phyloP scores from a whole-genome alignment of 2,329 filamentous ascomycete species.

The Alternaria longipes region DNA sequence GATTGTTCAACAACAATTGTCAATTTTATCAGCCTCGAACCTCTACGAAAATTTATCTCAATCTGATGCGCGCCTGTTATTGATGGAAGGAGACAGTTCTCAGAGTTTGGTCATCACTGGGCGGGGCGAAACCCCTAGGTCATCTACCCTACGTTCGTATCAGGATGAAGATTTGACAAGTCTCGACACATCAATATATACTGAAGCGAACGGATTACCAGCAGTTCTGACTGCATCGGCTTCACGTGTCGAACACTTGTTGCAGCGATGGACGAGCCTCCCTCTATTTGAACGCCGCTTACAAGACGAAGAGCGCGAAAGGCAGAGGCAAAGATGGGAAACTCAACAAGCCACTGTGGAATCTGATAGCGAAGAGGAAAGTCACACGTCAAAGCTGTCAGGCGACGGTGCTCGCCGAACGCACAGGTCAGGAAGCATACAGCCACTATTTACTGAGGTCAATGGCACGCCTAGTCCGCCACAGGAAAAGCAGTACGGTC shows the following conservation, averaged over 20 bases:
- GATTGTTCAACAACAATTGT: constrained; percentile 52
- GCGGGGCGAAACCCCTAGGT: constrained; percentile 22
- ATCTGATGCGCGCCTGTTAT: constrained; percentile 27
- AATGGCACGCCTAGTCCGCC: constrained; percentile 32
- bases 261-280: constrained; percentile 47
- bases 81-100: constrained; percentile 45
- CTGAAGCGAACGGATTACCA: constrained; percentile 34
- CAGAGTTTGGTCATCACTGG: constrained; percentile 31
- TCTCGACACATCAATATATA: constrained; percentile 32
- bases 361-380: constrained; percentile 47
- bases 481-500: constrained; percentile 27
- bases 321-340: constrained; percentile 35
- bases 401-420: constrained; percentile 20
- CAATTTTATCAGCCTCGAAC: constrained; percentile 39
- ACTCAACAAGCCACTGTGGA: constrained; percentile 46
- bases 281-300: constrained; percentile 43
- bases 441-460: constrained; percentile 43
- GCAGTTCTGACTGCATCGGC: constrained; percentile 36
- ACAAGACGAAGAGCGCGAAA: constrained; percentile 33
- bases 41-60: constrained; percentile 27
- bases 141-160: constrained; percentile 38
- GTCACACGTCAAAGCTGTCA: constrained; percentile 19
- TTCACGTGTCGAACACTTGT: constrained; percentile 36
- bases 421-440: constrained; percentile 30
- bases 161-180: constrained; percentile 39